Conservation (phyloP, 768 basidiomycete genomes). For the Crassisporium funariophilum region DNA sequence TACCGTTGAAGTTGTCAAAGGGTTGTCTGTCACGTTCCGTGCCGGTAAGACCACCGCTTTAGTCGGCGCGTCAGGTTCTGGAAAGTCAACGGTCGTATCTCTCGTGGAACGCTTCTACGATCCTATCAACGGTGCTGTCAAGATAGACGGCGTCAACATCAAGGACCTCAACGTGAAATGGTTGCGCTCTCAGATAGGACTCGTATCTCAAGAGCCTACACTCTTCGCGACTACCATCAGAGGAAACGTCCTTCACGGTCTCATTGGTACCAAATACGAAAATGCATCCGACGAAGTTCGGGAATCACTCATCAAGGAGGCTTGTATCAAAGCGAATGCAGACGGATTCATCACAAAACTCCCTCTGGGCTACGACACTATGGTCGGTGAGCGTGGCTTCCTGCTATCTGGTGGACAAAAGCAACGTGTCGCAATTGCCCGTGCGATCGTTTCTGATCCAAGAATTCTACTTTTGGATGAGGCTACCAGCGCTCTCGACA, state of each 20-base stretch:
- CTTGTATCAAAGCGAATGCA: slow-evolving; percentile 87
- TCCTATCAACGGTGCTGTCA: slow-evolving; percentile 65
- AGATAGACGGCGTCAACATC: slow-evolving; percentile 74
- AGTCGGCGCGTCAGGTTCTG: slow-evolving; percentile 79
- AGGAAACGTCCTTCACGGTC: slow-evolving; percentile 82
- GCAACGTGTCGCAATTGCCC: slow-evolving; percentile 87
- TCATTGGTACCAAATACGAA: slow-evolving; percentile 74
- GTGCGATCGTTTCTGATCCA: slow-evolving; percentile 88
- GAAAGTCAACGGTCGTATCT: slow-evolving; percentile 76
- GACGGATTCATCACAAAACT: slow-evolving; percentile 83
- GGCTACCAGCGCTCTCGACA: slow-evolving; percentile 87
- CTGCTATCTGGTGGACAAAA: slow-evolving; percentile 86
- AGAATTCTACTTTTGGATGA: slow-evolving; percentile 87
- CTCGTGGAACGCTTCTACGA: slow-evolving; percentile 92
- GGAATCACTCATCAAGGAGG: slow-evolving; percentile 76
- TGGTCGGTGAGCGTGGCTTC: slow-evolving; percentile 90
- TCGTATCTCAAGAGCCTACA: slow-evolving; percentile 87
- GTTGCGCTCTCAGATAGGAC: slow-evolving; percentile 84
- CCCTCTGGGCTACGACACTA: slow-evolving; percentile 81
- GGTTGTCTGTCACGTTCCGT: slow-evolving; percentile 62
- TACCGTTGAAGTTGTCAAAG: slow-evolving; percentile 77
- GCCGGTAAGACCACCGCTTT: slow-evolving; percentile 80
- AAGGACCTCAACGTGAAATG: slow-evolving; percentile 80
- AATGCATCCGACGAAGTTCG: slow-evolving; percentile 72
- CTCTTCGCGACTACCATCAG: slow-evolving; percentile 84